Conservation (phyloP, 192 early-diverging fungal species). For the Entomortierella beljakovae region DNA sequence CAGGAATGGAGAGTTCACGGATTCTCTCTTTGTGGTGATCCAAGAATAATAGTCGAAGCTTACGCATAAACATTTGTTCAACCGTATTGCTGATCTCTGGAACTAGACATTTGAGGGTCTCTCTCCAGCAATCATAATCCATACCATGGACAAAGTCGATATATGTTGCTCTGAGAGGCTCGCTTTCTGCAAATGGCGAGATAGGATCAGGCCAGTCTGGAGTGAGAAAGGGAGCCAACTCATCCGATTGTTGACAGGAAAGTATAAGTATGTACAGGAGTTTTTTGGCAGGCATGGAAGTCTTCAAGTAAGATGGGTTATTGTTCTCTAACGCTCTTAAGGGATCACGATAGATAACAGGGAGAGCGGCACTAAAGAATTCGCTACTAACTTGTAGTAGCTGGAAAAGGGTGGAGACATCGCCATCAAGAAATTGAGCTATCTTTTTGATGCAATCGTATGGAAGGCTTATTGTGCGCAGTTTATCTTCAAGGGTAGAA, state of each 20-base stretch:
- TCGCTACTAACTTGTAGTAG: slow-evolving; percentile 22
- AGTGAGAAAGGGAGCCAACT: slow-evolving; percentile 31
- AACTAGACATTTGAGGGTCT: slow-evolving; percentile 10
- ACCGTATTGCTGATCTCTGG: slow-evolving; percentile 16
- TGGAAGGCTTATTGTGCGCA: slow-evolving; percentile 1
- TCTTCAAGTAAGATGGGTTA: background rate
- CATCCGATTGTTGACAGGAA: slow-evolving; percentile 22
- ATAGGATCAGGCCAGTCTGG: slow-evolving; percentile 35
- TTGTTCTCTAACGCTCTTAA: slow-evolving; percentile 9
- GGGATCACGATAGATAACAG: slow-evolving; percentile 37
- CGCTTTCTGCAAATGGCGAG: slow-evolving; percentile 2
- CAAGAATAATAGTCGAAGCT: slow-evolving; percentile 29
- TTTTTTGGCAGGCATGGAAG: slow-evolving; percentile 1
- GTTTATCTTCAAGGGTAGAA: too few species aligned
- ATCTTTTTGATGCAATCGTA: slow-evolving; percentile 25
- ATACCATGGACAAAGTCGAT: slow-evolving; percentile 26
- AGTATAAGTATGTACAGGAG: slow-evolving; percentile 32
- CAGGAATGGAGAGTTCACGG: slow-evolving; percentile 16
- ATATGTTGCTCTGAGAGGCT: slow-evolving; percentile 13
- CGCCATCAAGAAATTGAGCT: slow-evolving; percentile 19
- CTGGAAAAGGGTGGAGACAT: slow-evolving; percentile 21
- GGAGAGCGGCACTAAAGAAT: slow-evolving; percentile 21
- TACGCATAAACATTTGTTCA: slow-evolving; percentile 9
- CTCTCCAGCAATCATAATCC: slow-evolving; percentile 29
- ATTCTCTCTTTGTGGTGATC: slow-evolving; percentile 27